Evolutionary conservation across 148 eudicot species (phyloP).

Genomic region (Arctostaphylos glauca): DNA sequence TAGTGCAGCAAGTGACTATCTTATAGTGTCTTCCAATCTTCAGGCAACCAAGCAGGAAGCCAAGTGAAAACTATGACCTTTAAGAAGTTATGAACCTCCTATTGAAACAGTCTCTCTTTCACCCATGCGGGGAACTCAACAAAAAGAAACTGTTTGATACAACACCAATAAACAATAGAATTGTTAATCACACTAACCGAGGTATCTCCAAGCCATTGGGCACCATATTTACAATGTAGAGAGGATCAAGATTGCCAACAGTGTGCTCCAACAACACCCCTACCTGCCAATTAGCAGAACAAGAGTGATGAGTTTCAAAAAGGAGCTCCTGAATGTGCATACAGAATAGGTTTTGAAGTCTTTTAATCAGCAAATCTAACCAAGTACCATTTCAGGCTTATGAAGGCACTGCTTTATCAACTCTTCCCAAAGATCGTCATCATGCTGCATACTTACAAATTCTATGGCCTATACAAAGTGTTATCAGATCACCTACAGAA

Average conservation of each 20-base stretch:
- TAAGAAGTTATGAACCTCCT: neutral
- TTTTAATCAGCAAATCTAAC: constrained; percentile 6
- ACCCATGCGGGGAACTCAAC: neutral
- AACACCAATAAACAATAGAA: neutral
- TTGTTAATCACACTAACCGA: constrained; percentile 49
- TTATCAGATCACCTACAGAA: neutral
- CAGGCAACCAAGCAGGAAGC: neutral
- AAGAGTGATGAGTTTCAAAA: neutral
- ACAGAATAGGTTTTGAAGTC: neutral
- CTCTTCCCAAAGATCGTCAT: constrained; percentile 98
- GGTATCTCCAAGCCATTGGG: constrained; percentile 96
- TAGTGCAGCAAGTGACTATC: constrained; percentile 3
- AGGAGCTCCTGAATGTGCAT: neutral
- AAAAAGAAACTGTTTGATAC: neutral
- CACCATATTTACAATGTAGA: constrained; percentile 87
- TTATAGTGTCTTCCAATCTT: neutral
- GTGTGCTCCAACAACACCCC: constrained; percentile 95
- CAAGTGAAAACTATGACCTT: neutral
- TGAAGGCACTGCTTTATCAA: constrained; percentile 73
- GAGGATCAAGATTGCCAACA: constrained; percentile 94
- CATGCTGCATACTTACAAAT: constrained; percentile 92
- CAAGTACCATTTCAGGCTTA: constrained; percentile 91
- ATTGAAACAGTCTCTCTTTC: neutral
- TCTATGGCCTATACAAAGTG: constrained; percentile 75
- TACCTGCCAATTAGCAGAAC: constrained; percentile 46